Evolutionary conservation across 1,139 yeast genomes (phyloP).

Genomic region (Candida neerlandica): DNA sequence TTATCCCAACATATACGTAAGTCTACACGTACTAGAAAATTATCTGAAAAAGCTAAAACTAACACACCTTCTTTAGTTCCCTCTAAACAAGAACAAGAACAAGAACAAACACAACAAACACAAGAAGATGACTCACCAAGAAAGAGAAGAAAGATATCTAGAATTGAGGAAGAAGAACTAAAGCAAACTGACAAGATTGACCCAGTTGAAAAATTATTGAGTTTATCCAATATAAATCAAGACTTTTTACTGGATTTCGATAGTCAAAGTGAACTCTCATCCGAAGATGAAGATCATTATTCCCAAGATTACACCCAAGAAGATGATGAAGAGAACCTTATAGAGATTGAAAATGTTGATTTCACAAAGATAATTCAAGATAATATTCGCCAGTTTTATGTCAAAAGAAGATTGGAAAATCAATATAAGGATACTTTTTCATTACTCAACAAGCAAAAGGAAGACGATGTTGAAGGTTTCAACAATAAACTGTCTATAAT

Average conservation of each 20-base stretch:
- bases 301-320: constrained; percentile 16
- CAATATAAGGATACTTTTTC: constrained; percentile 32
- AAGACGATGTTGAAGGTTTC: background rate
- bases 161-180: constrained; percentile 15
- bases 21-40: constrained; percentile 33
- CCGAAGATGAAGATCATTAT: constrained; percentile 12
- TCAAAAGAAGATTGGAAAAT: constrained; percentile 18
- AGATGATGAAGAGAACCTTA: constrained; percentile 13
- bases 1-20: constrained; percentile 26
- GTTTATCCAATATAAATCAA: constrained; percentile 34
- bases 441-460: constrained; percentile 27
- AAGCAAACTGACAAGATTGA: constrained; percentile 38
- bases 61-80: constrained; percentile 9
- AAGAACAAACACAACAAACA: constrained; percentile 12
- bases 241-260: constrained; percentile 18
- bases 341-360: constrained; percentile 29
- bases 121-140: constrained; percentile 15
- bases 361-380: constrained; percentile 46
- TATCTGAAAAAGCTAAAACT: constrained; percentile 23
- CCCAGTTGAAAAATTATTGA: constrained; percentile 47
- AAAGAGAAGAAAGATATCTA: constrained; percentile 19
- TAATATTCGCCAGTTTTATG: constrained; percentile 38
- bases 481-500: background rate
- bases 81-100: constrained; percentile 5
- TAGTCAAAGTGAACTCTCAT: constrained; percentile 1